These are phyloP conservation scores for Umbelopsis sp. DNA, from an alignment of 192 early-diverging fungal species.

Conservation along the genomic window DNA sequence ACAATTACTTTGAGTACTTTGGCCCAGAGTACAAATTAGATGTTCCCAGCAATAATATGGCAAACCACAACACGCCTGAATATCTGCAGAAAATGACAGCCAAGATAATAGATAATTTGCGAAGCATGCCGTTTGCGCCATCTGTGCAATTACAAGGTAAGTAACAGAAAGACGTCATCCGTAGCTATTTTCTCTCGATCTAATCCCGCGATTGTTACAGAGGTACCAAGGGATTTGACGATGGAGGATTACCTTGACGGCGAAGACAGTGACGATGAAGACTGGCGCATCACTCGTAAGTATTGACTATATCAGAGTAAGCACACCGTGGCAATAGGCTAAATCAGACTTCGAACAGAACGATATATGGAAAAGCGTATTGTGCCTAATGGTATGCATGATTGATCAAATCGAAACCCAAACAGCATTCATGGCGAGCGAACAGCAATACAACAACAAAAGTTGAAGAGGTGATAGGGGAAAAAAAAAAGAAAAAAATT, in stretches of 20 bases:
- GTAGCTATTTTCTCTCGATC: not conserved
- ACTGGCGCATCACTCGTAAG: slow-evolving; percentile 20
- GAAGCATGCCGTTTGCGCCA: slow-evolving; percentile 71
- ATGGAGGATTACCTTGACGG: slow-evolving; percentile 39
- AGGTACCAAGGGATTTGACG: slow-evolving; percentile 39
- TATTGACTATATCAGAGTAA: not conserved
- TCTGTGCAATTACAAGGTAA: slow-evolving; percentile 81
- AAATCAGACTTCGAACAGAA: slow-evolving; percentile 81
- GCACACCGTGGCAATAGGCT: not conserved
- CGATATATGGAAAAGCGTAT: slow-evolving; percentile 94
- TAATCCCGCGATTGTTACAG: not conserved
- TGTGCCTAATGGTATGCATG: slow-evolving; percentile 7
- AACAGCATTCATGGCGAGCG: no score
- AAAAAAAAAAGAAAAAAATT: no score
- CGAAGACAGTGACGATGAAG: slow-evolving; percentile 42
- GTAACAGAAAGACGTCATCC: not conserved
- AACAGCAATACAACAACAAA: no score
- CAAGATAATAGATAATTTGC: slow-evolving; percentile 65
- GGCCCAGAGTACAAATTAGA: slow-evolving; percentile 89
- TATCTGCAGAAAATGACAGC: slow-evolving; percentile 78
- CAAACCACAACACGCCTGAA: slow-evolving; percentile 83
- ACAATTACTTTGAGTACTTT: slow-evolving; percentile 88
- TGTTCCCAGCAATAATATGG: slow-evolving; percentile 82
- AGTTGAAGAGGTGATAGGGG: no score
- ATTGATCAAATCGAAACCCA: not conserved